phyloP scores from a whole-genome alignment of 805 yeast genomes.

The Clavispora fructus region DNA sequence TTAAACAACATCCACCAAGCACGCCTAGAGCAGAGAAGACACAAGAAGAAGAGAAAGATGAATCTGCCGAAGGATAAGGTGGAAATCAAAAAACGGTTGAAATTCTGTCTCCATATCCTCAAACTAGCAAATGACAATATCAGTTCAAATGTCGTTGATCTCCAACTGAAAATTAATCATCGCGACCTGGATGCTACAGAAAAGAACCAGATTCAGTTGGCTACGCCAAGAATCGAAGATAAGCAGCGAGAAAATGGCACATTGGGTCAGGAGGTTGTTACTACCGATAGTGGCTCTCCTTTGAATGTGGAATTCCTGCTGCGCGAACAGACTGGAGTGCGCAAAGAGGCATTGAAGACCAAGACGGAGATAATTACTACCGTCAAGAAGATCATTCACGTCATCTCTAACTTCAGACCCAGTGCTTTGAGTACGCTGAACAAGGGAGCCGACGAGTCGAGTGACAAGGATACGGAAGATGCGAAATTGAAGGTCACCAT shows the following conservation, averaged over 20 bases:
- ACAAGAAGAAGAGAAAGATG: constrained; percentile 10
- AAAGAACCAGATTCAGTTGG: constrained; percentile 9
- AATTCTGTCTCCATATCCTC: constrained; percentile 73
- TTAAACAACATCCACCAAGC: constrained; percentile 37
- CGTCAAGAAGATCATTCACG: constrained; percentile 78
- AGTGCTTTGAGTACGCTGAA: constrained; percentile 19
- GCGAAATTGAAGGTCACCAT: constrained; percentile 57
- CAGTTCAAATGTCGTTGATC: constrained; percentile 55
- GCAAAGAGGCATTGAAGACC: constrained; percentile 35
- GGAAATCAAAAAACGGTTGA: constrained; percentile 70
- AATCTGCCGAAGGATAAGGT: constrained; percentile 17
- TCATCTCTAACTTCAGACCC: constrained; percentile 72
- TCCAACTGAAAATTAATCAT: constrained; percentile 47
- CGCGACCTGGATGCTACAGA: constrained; percentile 36
- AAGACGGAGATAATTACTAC: constrained; percentile 84
- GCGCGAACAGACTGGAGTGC: not conserved
- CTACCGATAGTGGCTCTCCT: not conserved
- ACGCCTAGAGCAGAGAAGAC: constrained; percentile 14
- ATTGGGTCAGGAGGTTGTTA: constrained; percentile 2
- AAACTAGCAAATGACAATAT: constrained; percentile 77
- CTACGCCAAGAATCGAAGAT: not conserved
- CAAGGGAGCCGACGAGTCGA: not conserved
- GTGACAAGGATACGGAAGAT: constrained; percentile 5
- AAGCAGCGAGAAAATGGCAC: not conserved
- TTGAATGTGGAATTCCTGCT: not conserved